Base-by-base conservation (phyloP, 495 filamentous ascomycete species). In the Penicillium goetzii region DNA sequence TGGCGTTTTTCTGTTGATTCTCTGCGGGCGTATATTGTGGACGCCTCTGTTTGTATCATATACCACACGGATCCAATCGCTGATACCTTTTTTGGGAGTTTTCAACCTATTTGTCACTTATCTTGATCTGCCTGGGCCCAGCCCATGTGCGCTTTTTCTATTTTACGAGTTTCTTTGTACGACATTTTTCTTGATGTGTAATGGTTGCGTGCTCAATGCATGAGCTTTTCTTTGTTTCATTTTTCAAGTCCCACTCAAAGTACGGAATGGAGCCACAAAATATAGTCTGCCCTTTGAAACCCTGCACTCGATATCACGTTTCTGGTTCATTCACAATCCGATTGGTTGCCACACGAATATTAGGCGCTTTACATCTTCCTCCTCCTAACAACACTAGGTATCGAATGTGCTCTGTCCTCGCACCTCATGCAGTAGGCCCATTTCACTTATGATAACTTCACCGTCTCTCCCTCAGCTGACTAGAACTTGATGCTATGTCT, bases 11-110 rank as follows among this genome's bases (percentile, higher is more conserved):
- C 54, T 54, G 32, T 40, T 41, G 43, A 23, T 40, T 58, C 34
- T 38, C 38, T 58, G 56, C 59, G 50, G 65, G 71, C 61, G 65
- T 70, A 61, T 55, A 53, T 56, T 65, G 52, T 56, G 61, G 56
- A 21, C 47, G 52, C 63, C 41, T 67, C 34, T 62, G 36, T 52
- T 71, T 73, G 68, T 73, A 73, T 59, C 62, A 73, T 73, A 71
- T 73, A 73, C 66, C 71, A 73, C 62, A 50, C 49, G 59, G 59
- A 63, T 58, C 56, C 63, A 63, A 65, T 66, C 63, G 43, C 49
- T 65, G 61, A 69, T 72, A 70, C 62, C 61, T 70, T 56, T 36
- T 36, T 34, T 51, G 21, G 58, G 66, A 62, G 64, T 61, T 62
- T n/a, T 49, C 26, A 47, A 49, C 28, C 56, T 33, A 32, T 57